Base-by-base conservation (phyloP, 495 filamentous ascomycete genomes). In the Talaromyces thailandensis region DNA sequence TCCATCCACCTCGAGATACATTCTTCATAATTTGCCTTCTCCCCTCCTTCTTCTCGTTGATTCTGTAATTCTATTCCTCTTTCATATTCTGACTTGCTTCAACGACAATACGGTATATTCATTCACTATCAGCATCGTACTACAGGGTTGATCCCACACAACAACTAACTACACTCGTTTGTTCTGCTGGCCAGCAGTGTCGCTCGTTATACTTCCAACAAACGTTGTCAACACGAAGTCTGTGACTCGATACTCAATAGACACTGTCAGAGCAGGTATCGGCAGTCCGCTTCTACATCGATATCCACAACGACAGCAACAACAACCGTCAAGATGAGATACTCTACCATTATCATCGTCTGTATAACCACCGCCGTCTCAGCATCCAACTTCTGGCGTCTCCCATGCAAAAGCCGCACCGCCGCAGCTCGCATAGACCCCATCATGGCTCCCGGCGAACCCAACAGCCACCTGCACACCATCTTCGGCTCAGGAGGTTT, bases 371-470 rank as follows among this genome's bases (percentile, higher is more conserved):
- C 24, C 35, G 18, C 32, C 5, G 51, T 45, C 35, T 78, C 26
- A 64, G 71, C 31, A 58, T 74, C 45, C 73, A 92, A 89, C 37
- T 96, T 96, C 73, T 96, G 91, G 91, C 91, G 92, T 73, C 84
- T 96, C 79, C 86, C 87, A 58, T 96, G 92, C 70, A 84, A 79
- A 63, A 86, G 83, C 63, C 79, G 79, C 50, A 78, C 82, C 64
- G 89, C 84, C 66, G 63, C 90, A 68, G 82, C 76, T 55, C 78
- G 82, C 28, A 70, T 86, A 32, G 83, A 86, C 65, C 83, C 83
- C 25, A 62, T 86, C 60, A 74, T 84, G 29, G 70, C 76, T 45
- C 75, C 76, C 8, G 82, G 79, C 16, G 45, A 70, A 50, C 64
- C 77, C 14, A 73, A 79, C 2, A 68, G 70, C 35, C 83, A 86